Base-by-base conservation (phyloP, 495 filamentous ascomycete species). In the Xylaria castorea region DNA sequence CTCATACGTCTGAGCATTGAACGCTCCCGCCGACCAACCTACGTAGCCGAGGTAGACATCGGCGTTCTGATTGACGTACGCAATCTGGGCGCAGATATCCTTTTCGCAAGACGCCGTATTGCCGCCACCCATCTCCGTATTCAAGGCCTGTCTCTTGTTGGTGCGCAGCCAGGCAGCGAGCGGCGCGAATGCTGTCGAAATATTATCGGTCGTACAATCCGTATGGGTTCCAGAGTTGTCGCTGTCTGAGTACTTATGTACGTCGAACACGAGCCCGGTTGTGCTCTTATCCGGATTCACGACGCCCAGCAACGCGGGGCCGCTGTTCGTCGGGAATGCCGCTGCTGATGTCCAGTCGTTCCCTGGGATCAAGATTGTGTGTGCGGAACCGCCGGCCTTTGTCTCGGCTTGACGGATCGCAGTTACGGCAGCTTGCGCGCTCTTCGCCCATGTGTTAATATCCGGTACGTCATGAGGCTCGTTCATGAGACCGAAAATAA, bases 401-500 rank as follows among this genome's bases (percentile, higher is more conserved):
- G 66, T 22, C 53, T 69, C 66, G 9, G 87, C 85, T 9, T 82
- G 74, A 42, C 87, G 83, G 73, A 90, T 89, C 1, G 87, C 87
- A 0, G 82, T 86, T 8, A 90, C 87, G 57, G 82, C 87, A 0
- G 81, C 83, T 74, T 90, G 88, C 16, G 85, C 84, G 7, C 85
- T 86, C 3, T 76, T 72, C 8, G 83, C 87, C 88, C 88, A 90
- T 5, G 72, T 78, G 64, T 71, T 73, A 69, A 89, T 85, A 73
- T 86, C 79, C 18, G 81, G 77, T 12, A 87, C 80, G 65, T 80
- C 76, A 44, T 75, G 73, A 9, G 69, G 75, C 73, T 76, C 88
- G 70, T 90, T 90, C 83, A 89, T 87, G 27, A 89, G 69, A 25
- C 87, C 88, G 77, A 90, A 89, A 7, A 82, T 78, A 8, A 89